Percentiles rank a stretch among this genome's conserved stretches.
Evolutionary conservation across 768 basidiomycete species (phyloP).

Genomic region (Boletus rubescentipes): DNA sequence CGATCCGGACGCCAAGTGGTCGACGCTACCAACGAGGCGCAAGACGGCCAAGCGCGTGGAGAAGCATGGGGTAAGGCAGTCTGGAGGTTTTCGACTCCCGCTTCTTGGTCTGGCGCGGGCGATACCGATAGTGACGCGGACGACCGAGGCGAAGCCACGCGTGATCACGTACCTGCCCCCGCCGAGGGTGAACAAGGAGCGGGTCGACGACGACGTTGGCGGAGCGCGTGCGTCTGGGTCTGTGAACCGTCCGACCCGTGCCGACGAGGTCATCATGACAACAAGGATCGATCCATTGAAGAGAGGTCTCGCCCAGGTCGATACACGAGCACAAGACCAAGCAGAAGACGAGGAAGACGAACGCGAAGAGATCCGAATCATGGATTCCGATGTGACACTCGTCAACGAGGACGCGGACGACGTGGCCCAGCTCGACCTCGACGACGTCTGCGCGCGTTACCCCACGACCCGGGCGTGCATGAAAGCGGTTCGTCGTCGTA

Average conservation of each 20-base stretch:
- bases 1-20: constrained; percentile 24
- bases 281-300: neutral
- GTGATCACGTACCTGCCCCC: constrained; percentile 33
- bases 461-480: constrained; percentile 14
- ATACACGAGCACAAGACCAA: neutral
- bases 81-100: constrained; percentile 26
- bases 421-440: constrained; percentile 12
- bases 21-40: constrained; percentile 8
- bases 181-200: constrained; percentile 10
- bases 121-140: neutral
- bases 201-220: neutral
- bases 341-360: neutral
- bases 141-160: constrained; percentile 9
- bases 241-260: neutral
- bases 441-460: constrained; percentile 21
- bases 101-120: neutral
- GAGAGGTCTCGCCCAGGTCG: neutral
- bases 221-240: neutral
- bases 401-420: constrained; percentile 24
- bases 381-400: constrained; percentile 31
- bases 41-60: constrained; percentile 1
- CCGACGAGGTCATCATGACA: neutral
- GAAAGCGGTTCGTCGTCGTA: constrained; percentile 24
- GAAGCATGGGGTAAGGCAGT: constrained; percentile 12
- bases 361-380: constrained; percentile 1